Percentiles rank a stretch among this genome's conserved stretches.
Conservation (phyloP, 2,329 filamentous ascomycete species). For the Pestalotiopsis fici region DNA sequence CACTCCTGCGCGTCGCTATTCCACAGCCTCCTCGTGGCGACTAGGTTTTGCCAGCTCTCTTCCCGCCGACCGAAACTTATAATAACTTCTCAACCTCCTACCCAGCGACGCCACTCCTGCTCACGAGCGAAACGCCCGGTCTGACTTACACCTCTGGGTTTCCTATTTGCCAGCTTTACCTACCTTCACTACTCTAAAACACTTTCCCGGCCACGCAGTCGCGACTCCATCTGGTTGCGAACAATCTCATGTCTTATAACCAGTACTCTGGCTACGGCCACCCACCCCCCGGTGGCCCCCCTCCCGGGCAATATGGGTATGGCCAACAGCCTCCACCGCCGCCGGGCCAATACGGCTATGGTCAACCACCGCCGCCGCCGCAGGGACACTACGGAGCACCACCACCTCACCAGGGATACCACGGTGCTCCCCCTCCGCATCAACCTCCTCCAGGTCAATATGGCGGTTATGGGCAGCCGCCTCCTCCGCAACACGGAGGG, state of each 20-base stretch:
- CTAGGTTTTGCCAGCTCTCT: neutral
- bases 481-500: conserved; percentile 20
- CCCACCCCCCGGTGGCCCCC: conserved; percentile 14
- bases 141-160: neutral
- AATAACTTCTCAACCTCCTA: neutral
- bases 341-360: neutral
- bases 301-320: conserved; percentile 27
- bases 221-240: neutral
- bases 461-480: conserved; percentile 27
- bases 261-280: conserved; percentile 14
- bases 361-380: conserved; percentile 36
- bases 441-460: conserved; percentile 31
- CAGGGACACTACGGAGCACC: conserved; percentile 33
- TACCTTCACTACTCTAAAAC: neutral
- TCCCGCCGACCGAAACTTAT: neutral
- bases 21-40: conserved; percentile 6
- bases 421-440: conserved; percentile 36
- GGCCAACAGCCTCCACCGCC: conserved; percentile 27
- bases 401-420: conserved; percentile 27
- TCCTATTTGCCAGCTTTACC: neutral
- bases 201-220: neutral
- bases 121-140: neutral
- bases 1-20: neutral
- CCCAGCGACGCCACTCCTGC: neutral
- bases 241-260: conserved; percentile 10